Conservation (phyloP, 768 basidiomycete species). For the Phanerochaete carnosa region DNA sequence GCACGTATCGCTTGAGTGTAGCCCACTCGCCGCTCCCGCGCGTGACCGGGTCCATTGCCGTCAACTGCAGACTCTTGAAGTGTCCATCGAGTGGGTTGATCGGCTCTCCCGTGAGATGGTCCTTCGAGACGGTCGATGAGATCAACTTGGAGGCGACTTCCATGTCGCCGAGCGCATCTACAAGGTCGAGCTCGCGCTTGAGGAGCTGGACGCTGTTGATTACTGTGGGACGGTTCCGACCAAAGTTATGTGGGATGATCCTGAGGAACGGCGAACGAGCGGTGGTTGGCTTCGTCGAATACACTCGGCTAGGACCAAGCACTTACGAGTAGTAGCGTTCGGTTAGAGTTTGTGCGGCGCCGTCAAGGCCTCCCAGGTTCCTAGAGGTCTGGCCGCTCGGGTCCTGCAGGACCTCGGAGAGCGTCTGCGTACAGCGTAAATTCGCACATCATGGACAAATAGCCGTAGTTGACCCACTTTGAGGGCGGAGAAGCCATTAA, state of each 20-base stretch:
- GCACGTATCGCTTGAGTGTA: constrained; percentile 44
- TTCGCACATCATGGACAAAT: neutral
- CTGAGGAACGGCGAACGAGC: constrained; percentile 32
- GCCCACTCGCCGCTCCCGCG: constrained; percentile 41
- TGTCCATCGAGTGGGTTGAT: constrained; percentile 56
- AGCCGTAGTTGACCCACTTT: constrained; percentile 34
- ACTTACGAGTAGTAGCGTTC: constrained; percentile 56
- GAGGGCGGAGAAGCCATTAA: constrained; percentile 55
- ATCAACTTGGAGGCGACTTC: constrained; percentile 61
- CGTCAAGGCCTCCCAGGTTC: constrained; percentile 32
- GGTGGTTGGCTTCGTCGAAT: too few relatives aligned
- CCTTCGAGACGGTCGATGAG: constrained; percentile 31
- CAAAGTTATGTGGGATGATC: constrained; percentile 63
- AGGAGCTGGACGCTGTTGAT: constrained; percentile 38
- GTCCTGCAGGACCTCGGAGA: constrained; percentile 45
- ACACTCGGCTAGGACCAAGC: too few relatives aligned
- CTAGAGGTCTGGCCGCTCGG: constrained; percentile 38
- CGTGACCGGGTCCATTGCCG: constrained; percentile 47
- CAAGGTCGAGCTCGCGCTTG: constrained; percentile 49
- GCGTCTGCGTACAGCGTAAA: neutral
- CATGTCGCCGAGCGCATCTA: constrained; percentile 66
- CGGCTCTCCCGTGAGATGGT: constrained; percentile 40
- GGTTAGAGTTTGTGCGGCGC: constrained; percentile 46
- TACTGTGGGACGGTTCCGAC: constrained; percentile 41
- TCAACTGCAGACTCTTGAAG: constrained; percentile 49